Conservation (phyloP, 257 asterid species). For the Agastache rugosa region DNA sequence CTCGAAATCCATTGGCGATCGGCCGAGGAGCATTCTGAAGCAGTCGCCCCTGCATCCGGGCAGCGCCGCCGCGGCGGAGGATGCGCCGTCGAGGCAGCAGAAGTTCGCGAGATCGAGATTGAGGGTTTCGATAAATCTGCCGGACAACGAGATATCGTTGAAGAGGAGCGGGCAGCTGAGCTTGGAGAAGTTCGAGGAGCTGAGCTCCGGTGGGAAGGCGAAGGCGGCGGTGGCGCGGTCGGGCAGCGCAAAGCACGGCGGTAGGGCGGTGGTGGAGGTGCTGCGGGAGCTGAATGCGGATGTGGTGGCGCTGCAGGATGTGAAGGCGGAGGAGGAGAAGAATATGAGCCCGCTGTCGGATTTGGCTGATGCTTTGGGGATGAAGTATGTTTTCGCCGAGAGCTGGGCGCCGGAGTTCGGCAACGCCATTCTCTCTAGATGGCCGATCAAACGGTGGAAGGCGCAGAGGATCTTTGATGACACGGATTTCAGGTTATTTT, state of each 20-base stretch:
- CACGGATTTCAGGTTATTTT: constrained; percentile 76
- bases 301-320: constrained; percentile 87
- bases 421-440: constrained; percentile 81
- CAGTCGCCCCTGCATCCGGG: constrained; percentile 71
- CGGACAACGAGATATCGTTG: constrained; percentile 90
- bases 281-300: constrained; percentile 81
- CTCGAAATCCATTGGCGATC: constrained; percentile 57
- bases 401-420: constrained; percentile 99
- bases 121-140: constrained; percentile 88
- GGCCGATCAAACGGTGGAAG: constrained; percentile 93
- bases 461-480: constrained; percentile 80
- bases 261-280: constrained; percentile 68
- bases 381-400: constrained; percentile 93
- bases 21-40: constrained; percentile 80
- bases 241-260: constrained; percentile 29
- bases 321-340: constrained; percentile 94
- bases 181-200: constrained; percentile 35
- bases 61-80: constrained; percentile 28
- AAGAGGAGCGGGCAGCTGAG: constrained; percentile 63
- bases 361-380: constrained; percentile 85
- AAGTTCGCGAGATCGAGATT: constrained; percentile 69
- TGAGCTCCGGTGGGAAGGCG: constrained; percentile 43
- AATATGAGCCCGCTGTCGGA: constrained; percentile 89
- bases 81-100: constrained; percentile 49
- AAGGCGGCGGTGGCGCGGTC: constrained; percentile 62